phyloP scores from a whole-genome alignment of 2,329 filamentous ascomycete genomes.

The Aspergillus costaricaensis region DNA sequence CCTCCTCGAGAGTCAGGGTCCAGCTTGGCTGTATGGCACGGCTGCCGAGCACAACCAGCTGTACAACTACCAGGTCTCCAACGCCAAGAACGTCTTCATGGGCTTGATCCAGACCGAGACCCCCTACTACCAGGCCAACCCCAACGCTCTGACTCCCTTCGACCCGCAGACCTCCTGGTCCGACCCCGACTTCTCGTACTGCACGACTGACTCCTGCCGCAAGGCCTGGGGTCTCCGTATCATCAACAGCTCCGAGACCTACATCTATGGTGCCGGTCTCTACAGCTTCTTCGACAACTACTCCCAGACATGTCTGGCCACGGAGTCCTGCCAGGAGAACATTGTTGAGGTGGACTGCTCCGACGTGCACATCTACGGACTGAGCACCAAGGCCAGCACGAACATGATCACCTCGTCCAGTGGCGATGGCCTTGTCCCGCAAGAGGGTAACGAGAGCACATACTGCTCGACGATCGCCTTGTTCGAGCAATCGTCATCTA shows the following conservation, averaged over 20 bases:
- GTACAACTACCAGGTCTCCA: slow-evolving; percentile 81
- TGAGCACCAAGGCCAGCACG: slow-evolving; percentile 72
- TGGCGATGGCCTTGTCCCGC: slow-evolving; percentile 39
- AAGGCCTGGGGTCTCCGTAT: slow-evolving; percentile 78
- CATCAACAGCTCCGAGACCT: slow-evolving; percentile 65
- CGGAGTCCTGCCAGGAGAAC: slow-evolving; percentile 73
- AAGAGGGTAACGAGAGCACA: slow-evolving; percentile 45
- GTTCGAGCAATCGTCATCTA: slow-evolving; percentile 37
- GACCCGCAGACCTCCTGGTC: slow-evolving; percentile 38
- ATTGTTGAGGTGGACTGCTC: slow-evolving; percentile 73
- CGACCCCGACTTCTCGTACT: slow-evolving; percentile 68
- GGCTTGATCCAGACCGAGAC: slow-evolving; percentile 86
- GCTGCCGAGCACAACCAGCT: slow-evolving; percentile 61
- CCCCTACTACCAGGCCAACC: slow-evolving; percentile 80
- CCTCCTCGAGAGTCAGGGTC: slow-evolving; percentile 73
- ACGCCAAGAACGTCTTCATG: slow-evolving; percentile 79
- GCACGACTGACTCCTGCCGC: slow-evolving; percentile 60
- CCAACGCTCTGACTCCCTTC: slow-evolving; percentile 61
- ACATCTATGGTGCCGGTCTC: slow-evolving; percentile 71
- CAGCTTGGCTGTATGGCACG: slow-evolving; percentile 83
- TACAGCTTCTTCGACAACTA: slow-evolving; percentile 89
- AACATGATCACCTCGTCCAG: slow-evolving; percentile 66
- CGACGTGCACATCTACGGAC: slow-evolving; percentile 63
- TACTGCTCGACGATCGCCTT: slow-evolving; percentile 49
- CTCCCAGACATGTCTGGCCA: slow-evolving; percentile 66